Conservation (phyloP, 108 stramenopile species). For the Skeletonema marinoi region DNA sequence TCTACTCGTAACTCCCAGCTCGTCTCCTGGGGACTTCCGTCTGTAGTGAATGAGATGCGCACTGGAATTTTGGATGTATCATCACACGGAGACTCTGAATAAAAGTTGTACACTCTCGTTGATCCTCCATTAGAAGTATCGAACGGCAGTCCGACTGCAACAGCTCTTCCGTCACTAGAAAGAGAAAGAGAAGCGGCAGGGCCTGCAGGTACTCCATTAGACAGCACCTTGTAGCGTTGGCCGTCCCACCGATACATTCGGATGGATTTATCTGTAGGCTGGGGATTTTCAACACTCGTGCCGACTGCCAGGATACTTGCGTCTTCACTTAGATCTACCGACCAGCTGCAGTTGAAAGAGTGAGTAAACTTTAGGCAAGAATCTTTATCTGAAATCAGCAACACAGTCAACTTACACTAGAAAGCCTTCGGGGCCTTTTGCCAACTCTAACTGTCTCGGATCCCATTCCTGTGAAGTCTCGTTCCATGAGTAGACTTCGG, state of each 20-base stretch:
- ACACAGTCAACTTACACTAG: too few relatives aligned
- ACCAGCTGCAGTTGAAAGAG: not conserved
- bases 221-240: slow-evolving; percentile 2
- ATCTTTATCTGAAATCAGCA: too few relatives aligned
- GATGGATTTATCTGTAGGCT: not conserved
- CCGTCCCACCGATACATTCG: slow-evolving; percentile 14
- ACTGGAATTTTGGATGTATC: not conserved
- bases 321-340: slow-evolving; percentile 7
- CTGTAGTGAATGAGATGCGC: slow-evolving; percentile 16
- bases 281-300: not conserved
- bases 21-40: slow-evolving; percentile 7
- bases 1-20: slow-evolving; percentile 7
- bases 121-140: slow-evolving; percentile 5
- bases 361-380: too few relatives aligned
- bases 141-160: slow-evolving; percentile 18
- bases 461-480: not conserved
- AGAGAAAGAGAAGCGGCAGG: slow-evolving; percentile 4
- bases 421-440: too few relatives aligned
- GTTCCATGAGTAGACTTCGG: too few relatives aligned
- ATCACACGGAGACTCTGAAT: not conserved
- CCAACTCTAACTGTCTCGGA: not conserved
- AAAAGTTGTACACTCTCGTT: slow-evolving; percentile 17
- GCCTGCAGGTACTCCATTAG: slow-evolving; percentile 3
- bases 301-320: slow-evolving; percentile 9
- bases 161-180: slow-evolving; percentile 4